phyloP scores from a whole-genome alignment of 2,329 filamentous ascomycete species.

The Pseudocercospora crystallina region DNA sequence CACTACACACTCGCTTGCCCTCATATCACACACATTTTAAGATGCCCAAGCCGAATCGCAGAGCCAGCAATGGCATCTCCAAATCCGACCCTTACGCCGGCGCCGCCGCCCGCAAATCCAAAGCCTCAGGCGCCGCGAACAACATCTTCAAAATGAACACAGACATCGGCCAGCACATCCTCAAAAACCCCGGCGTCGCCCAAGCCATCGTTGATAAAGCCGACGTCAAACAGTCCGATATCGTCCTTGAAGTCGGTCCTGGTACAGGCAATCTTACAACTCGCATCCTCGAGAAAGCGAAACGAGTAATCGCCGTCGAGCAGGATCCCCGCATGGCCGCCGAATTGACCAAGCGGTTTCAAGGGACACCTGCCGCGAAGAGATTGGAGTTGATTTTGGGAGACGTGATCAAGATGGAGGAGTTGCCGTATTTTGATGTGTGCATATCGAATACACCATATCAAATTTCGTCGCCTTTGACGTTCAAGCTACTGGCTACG shows the following conservation, averaged over 20 bases:
- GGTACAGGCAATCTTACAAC: constrained; percentile 88
- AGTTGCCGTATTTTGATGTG: constrained; percentile 75
- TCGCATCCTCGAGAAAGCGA: constrained; percentile 82
- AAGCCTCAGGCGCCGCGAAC: constrained; percentile 55
- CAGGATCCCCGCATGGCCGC: constrained; percentile 95
- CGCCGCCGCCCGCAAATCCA: constrained; percentile 44
- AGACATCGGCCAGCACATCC: constrained; percentile 83
- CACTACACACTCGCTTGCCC: too few relatives aligned
- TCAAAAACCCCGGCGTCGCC: constrained; percentile 86
- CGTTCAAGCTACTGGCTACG: constrained; percentile 84
- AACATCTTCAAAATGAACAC: constrained; percentile 98
- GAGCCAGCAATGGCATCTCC: constrained; percentile 34
- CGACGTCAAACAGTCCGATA: constrained; percentile 82
- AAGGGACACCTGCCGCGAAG: constrained; percentile 81
- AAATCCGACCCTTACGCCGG: constrained; percentile 48
- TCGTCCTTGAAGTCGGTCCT: constrained; percentile 88
- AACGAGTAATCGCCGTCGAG: constrained; percentile 82
- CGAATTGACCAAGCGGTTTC: constrained; percentile 89
- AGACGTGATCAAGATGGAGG: constrained; percentile 83
- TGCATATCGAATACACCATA: constrained; percentile 79
- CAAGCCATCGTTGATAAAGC: constrained; percentile 84
- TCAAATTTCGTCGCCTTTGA: constrained; percentile 84
- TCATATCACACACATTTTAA: not conserved
- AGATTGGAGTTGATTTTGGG: constrained; percentile 85
- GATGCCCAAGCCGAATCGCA: constrained; percentile 47